phyloP scores from a whole-genome alignment of 208 protist species.

The Tritrichomonas musculus region DNA sequence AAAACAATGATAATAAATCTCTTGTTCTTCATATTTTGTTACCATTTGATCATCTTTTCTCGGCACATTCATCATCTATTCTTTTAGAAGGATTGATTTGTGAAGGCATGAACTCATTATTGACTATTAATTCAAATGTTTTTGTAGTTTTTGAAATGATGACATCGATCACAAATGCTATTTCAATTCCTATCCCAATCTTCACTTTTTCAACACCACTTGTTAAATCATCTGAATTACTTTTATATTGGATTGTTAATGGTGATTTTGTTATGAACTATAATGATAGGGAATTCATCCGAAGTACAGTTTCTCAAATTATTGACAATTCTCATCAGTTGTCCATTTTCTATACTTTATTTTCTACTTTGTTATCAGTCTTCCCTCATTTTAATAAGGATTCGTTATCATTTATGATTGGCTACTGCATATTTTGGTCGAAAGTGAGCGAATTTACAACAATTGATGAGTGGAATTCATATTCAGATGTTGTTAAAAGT shows the following conservation, averaged over 20 bases:
- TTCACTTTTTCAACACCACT: neutral
- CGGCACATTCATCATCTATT: neutral
- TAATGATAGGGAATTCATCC: neutral
- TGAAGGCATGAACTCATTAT: neutral
- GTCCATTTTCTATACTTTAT: neutral
- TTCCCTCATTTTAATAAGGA: neutral
- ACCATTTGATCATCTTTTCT: neutral
- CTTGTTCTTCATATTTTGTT: neutral
- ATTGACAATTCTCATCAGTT: neutral
- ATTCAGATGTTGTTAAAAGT: neutral
- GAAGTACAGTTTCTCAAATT: neutral
- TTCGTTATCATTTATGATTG: neutral
- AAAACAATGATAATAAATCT: neutral
- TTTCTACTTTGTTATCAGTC: neutral
- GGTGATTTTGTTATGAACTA: neutral
- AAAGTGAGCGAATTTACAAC: neutral
- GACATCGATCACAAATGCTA: neutral
- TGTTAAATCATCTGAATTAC: neutral
- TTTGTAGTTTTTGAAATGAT: slow-evolving; percentile 4
- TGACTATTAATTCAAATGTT: neutral
- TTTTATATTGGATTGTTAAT: neutral
- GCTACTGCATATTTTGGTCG: neutral
- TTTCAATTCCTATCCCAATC: neutral
- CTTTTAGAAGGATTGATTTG: neutral
- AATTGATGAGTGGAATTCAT: neutral